Conservation (phyloP, 345 rosid genomes). For the Citrus hindsii region DNA sequence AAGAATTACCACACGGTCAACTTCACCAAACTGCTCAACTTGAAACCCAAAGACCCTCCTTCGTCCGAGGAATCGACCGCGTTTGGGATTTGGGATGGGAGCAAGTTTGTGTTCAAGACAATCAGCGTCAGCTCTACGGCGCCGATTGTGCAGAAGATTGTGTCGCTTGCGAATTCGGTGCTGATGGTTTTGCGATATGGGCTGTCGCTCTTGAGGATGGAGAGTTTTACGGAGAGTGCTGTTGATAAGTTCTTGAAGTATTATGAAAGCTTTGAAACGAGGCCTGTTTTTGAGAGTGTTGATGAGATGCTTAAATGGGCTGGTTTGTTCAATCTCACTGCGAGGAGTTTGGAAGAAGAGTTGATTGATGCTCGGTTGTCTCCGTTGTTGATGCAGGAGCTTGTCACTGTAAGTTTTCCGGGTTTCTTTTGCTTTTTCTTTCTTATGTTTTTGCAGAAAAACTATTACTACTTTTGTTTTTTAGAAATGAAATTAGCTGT, state of each 20-base stretch:
- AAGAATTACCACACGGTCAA: conserved; percentile 72
- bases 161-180: conserved; percentile 54
- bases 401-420: conserved; percentile 59
- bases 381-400: conserved; percentile 60
- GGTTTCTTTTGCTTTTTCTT: background rate
- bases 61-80: conserved; percentile 43
- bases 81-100: conserved; percentile 83
- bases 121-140: conserved; percentile 28
- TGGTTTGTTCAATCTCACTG: conserved; percentile 72
- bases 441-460: background rate
- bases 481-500: background rate
- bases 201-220: conserved; percentile 73
- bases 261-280: conserved; percentile 53
- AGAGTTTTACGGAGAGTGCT: conserved; percentile 54
- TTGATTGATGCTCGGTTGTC: conserved; percentile 43
- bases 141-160: conserved; percentile 50
- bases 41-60: conserved; percentile 45
- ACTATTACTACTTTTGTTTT: background rate
- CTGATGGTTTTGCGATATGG: conserved; percentile 66
- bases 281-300: conserved; percentile 74
- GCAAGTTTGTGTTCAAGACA: conserved; percentile 59
- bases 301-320: conserved; percentile 94
- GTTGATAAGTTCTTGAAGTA: conserved; percentile 71
- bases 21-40: conserved; percentile 45
- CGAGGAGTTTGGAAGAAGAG: conserved; percentile 52